These are phyloP conservation scores for Cladosporium halotolerans DNA, from an alignment of 2,329 filamentous ascomycete genomes.

Conservation along the genomic window DNA sequence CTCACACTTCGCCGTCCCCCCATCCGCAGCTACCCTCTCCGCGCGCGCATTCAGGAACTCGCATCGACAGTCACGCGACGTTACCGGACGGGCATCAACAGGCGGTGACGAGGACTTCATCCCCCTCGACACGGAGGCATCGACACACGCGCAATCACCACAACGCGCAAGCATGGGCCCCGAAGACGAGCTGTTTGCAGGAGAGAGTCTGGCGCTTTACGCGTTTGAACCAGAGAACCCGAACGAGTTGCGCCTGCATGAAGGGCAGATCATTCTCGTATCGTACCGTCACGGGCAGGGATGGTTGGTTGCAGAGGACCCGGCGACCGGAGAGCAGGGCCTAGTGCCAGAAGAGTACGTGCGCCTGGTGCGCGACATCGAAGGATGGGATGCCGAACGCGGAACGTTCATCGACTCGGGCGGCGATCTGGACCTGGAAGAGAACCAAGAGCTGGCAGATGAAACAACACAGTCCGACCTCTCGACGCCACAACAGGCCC, in stretches of 20 bases:
- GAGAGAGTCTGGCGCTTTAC: slow-evolving; percentile 90
- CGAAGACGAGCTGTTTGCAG: slow-evolving; percentile 86
- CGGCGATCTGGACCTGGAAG: slow-evolving; percentile 12
- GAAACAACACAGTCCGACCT: not conserved
- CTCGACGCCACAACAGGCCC: not conserved
- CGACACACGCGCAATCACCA: slow-evolving; percentile 17
- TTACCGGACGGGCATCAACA: not conserved
- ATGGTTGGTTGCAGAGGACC: slow-evolving; percentile 95
- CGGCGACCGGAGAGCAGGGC: slow-evolving; percentile 86
- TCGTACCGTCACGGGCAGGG: slow-evolving; percentile 94
- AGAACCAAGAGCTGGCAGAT: not conserved
- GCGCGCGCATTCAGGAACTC: slow-evolving; percentile 20
- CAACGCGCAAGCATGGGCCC: slow-evolving; percentile 41
- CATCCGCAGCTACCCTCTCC: slow-evolving; percentile 33
- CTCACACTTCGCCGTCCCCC: slow-evolving; percentile 41
- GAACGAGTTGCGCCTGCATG: slow-evolving; percentile 85
- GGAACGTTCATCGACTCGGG: slow-evolving; percentile 59
- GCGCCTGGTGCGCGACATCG: slow-evolving; percentile 82
- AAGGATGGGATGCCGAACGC: slow-evolving; percentile 75
- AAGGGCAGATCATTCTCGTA: slow-evolving; percentile 94
- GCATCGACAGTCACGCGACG: not conserved
- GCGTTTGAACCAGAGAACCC: slow-evolving; percentile 94
- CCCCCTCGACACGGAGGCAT: slow-evolving; percentile 25
- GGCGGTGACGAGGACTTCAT: slow-evolving; percentile 15
- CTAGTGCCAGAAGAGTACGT: slow-evolving; percentile 97